These are phyloP conservation scores for Penicillium riverlandense DNA, from an alignment of 495 filamentous ascomycete species.

Conservation along the genomic window DNA sequence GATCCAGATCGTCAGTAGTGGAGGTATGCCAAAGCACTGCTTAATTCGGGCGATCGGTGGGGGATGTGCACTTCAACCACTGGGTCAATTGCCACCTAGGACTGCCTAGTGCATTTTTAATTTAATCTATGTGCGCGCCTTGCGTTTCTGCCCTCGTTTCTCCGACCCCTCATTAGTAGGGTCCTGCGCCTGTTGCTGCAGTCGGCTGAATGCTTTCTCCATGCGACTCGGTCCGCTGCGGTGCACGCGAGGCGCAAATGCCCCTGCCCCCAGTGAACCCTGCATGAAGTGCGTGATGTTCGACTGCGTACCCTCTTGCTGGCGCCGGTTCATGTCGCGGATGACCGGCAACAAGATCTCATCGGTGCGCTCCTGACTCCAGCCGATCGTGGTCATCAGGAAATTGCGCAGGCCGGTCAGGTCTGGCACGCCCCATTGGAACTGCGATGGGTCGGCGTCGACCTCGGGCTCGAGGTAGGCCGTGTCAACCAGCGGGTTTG, in stretches of 20 bases:
- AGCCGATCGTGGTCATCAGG: slow-evolving; percentile 89
- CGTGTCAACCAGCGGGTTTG: slow-evolving; percentile 61
- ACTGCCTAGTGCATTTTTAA: too few relatives aligned
- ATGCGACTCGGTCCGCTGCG: slow-evolving; percentile 63
- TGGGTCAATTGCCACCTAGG: neutral
- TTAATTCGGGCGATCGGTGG: slow-evolving; percentile 13
- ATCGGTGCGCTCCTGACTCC: slow-evolving; percentile 83
- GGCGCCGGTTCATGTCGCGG: slow-evolving; percentile 82
- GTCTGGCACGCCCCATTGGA: slow-evolving; percentile 94
- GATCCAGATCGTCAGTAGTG: slow-evolving; percentile 9
- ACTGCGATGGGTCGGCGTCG: slow-evolving; percentile 65
- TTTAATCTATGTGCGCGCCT: too few relatives aligned
- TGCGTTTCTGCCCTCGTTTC: neutral
- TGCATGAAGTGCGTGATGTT: slow-evolving; percentile 92
- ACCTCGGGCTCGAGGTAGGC: slow-evolving; percentile 86
- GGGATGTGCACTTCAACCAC: neutral
- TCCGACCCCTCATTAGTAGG: neutral
- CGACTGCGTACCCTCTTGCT: slow-evolving; percentile 82
- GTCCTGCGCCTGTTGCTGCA: slow-evolving; percentile 32
- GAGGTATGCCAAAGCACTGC: slow-evolving; percentile 11
- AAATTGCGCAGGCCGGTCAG: slow-evolving; percentile 78
- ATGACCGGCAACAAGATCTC: slow-evolving; percentile 94
- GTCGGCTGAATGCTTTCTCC: slow-evolving; percentile 68
- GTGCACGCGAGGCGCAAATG: slow-evolving; percentile 70
- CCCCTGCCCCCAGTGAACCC: slow-evolving; percentile 55